Conservation (phyloP, 2,329 filamentous ascomycete genomes). For the Helotiales sp. region DNA sequence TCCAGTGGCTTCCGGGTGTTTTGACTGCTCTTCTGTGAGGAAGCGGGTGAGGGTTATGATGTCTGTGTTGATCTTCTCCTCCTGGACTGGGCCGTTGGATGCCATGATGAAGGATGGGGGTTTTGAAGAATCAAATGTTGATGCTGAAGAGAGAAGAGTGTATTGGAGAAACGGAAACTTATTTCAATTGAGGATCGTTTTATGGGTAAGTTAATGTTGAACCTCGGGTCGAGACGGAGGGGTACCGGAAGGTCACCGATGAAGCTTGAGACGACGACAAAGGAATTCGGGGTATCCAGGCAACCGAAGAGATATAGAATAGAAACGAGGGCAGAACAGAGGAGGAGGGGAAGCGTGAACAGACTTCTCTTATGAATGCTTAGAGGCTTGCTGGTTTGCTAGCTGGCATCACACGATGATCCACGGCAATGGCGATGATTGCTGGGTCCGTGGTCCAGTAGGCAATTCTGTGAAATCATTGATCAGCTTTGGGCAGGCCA, state of each 20-base stretch:
- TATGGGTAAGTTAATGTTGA: conserved; percentile 22
- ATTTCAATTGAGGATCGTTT: conserved; percentile 27
- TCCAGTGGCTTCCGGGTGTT: conserved; percentile 92
- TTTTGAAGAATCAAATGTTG: conserved; percentile 6
- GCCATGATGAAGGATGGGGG: conserved; percentile 34
- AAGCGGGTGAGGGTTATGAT: conserved; percentile 95
- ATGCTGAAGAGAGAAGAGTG: conserved; percentile 1
- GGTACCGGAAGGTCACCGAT: conserved; percentile 23
- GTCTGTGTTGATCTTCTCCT: conserved; percentile 90
- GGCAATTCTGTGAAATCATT: not conserved
- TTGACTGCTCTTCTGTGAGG: conserved; percentile 93
- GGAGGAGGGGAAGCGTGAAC: conserved; percentile 17
- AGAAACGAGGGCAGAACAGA: not conserved
- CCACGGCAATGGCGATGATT: not conserved
- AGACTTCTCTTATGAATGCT: conserved; percentile 29
- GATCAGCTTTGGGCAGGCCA: not conserved
- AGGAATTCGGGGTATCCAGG: conserved; percentile 3
- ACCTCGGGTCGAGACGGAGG: conserved; percentile 40
- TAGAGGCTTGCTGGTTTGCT: not conserved
- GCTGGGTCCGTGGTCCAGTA: conserved; percentile 1
- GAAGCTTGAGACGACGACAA: conserved; percentile 11
- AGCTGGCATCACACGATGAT: conserved; percentile 27
- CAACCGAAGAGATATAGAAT: conserved; percentile 3
- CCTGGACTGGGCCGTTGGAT: conserved; percentile 38
- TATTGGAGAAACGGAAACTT: conserved; percentile 6